Percentiles rank a stretch among this genome's conserved stretches.
Evolutionary conservation across 1,284 basidiomycete species (phyloP).

Genomic region (Ganoderma lucidum): DNA sequence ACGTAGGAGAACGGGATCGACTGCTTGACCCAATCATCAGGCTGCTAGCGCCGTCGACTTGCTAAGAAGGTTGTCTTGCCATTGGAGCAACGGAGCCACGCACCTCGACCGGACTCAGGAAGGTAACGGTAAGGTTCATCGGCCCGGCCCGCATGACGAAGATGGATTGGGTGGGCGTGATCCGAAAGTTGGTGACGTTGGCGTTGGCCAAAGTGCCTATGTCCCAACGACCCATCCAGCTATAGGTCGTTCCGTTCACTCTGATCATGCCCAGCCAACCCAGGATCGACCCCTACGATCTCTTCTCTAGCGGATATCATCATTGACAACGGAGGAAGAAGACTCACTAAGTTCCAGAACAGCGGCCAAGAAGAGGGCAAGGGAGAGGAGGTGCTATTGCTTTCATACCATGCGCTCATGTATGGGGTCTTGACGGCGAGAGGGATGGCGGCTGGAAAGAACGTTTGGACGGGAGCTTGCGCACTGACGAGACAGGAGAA

Average conservation of each 20-base stretch:
- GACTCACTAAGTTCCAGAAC: slow-evolving; percentile 21
- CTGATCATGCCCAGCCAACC: slow-evolving; percentile 34
- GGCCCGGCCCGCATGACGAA: slow-evolving; percentile 32
- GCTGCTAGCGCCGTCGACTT: slow-evolving; percentile 23
- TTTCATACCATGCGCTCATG: slow-evolving; percentile 24
- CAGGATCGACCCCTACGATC: background rate
- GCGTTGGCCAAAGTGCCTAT: background rate
- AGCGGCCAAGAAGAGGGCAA: slow-evolving; percentile 18
- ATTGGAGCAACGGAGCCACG: background rate
- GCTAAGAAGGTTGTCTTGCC: background rate
- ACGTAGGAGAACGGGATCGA: slow-evolving; percentile 46
- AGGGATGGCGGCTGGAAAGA: slow-evolving; percentile 27
- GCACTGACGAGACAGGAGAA: slow-evolving; percentile 20
- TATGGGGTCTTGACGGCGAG: slow-evolving; percentile 27
- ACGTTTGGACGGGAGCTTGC: slow-evolving; percentile 16
- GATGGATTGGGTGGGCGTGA: slow-evolving; percentile 31
- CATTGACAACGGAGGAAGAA: background rate
- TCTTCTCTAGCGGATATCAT: background rate
- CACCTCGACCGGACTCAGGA: slow-evolving; percentile 36
- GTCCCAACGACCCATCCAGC: slow-evolving; percentile 29
- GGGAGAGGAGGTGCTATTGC: background rate
- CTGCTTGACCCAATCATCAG: slow-evolving; percentile 43
- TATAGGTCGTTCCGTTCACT: slow-evolving; percentile 31
- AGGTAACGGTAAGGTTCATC: slow-evolving; percentile 33
- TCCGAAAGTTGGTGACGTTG: slow-evolving; percentile 21